Evolutionary conservation across 495 filamentous ascomycete species (phyloP).

Genomic region (Talaromyces borbonicus): DNA sequence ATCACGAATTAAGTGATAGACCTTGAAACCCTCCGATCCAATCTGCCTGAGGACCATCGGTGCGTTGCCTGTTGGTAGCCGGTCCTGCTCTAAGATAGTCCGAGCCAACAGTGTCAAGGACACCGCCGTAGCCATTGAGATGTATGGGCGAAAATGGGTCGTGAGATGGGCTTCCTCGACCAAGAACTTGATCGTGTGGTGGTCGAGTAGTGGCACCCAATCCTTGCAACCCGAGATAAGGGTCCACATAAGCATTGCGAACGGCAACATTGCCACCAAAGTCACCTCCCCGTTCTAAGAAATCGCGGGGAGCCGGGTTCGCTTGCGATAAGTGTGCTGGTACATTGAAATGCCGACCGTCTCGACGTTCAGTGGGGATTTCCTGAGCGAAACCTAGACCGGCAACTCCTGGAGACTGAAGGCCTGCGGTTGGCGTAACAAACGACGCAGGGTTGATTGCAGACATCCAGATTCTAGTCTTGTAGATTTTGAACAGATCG

Average conservation of each 20-base stretch:
- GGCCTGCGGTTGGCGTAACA: conserved; percentile 65
- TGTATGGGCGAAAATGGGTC: conserved; percentile 31
- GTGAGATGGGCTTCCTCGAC: conserved; percentile 7
- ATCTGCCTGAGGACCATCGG: conserved; percentile 30
- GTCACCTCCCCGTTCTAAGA: conserved; percentile 17
- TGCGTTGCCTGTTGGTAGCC: conserved; percentile 21
- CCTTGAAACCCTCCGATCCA: conserved; percentile 40
- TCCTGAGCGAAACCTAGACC: conserved; percentile 28
- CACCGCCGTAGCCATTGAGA: conserved; percentile 20
- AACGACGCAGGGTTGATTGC: conserved; percentile 97
- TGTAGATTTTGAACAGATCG: conserved; percentile 97
- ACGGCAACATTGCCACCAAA: conserved; percentile 16
- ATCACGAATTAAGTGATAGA: conserved; percentile 40
- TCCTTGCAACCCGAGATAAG: conserved; percentile 29
- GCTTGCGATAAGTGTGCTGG: neutral
- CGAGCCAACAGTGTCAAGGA: conserved; percentile 24
- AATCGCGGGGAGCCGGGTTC: conserved; percentile 2
- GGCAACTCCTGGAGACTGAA: conserved; percentile 37
- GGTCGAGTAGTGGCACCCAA: conserved; percentile 24
- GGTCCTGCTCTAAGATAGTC: conserved; percentile 23
- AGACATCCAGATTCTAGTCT: conserved; percentile 98
- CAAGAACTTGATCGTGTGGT: conserved; percentile 20
- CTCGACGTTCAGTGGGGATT: conserved; percentile 22
- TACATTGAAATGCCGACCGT: conserved; percentile 18
- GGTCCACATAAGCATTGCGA: conserved; percentile 26